These are phyloP conservation scores for Triticum urartu DNA, from an alignment of 176 grass and related monocot species.

Conservation along the genomic window DNA sequence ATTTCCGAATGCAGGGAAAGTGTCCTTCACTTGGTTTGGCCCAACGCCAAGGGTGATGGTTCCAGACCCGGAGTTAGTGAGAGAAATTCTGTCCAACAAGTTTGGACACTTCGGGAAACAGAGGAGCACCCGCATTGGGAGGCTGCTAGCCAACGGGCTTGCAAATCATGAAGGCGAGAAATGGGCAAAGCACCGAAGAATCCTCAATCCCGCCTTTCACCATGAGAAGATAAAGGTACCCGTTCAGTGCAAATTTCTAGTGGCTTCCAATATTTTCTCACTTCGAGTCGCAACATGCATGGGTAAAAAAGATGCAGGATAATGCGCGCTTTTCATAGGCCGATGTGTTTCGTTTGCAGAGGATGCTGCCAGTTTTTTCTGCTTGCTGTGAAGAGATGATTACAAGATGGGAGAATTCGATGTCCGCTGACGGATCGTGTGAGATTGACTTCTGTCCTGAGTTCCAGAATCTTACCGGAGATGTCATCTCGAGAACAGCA, in stretches of 20 bases:
- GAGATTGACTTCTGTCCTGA: constrained; percentile 70
- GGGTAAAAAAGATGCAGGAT: neutral
- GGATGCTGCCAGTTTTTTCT: constrained; percentile 59
- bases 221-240: constrained; percentile 13
- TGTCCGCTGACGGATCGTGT: neutral
- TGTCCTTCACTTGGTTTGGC: constrained; percentile 57
- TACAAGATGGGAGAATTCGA: neutral
- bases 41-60: constrained; percentile 44
- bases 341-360: constrained; percentile 27
- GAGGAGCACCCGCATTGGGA: neutral
- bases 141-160: constrained; percentile 33
- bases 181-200: constrained; percentile 45
- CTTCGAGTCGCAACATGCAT: neutral
- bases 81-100: constrained; percentile 32
- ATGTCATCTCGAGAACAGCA: neutral
- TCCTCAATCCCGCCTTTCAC: neutral
- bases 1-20: neutral
- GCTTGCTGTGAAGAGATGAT: constrained; percentile 53
- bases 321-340: neutral
- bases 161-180: constrained; percentile 51
- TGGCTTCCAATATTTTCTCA: neutral
- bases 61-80: constrained; percentile 39
- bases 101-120: constrained; percentile 48
- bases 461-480: constrained; percentile 22
- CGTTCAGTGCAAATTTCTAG: neutral